Percentiles rank a stretch among this genome's conserved stretches.
phyloP scores from a whole-genome alignment of 2,329 filamentous ascomycete genomes.

The Aureobasidium sp. region DNA sequence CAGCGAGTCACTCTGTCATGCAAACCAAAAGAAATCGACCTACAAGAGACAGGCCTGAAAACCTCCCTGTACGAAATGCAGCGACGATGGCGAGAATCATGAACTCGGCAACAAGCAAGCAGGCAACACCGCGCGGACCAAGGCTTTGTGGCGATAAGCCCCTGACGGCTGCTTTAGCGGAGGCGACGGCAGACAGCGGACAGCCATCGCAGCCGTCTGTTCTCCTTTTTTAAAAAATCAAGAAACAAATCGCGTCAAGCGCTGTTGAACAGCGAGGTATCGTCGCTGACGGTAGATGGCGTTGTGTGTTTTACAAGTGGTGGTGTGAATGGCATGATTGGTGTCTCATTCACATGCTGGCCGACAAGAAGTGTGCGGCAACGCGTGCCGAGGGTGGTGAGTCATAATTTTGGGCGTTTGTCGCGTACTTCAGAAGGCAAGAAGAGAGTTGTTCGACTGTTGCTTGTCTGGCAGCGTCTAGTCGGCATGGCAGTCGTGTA shows the following conservation, averaged over 20 bases:
- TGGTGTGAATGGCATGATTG: background rate
- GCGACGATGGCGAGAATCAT: background rate
- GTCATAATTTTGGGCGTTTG: constrained; percentile 3
- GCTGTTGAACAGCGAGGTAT: background rate
- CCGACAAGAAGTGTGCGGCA: constrained; percentile 7
- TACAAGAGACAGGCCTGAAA: background rate
- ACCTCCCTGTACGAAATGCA: background rate
- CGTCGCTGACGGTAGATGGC: background rate
- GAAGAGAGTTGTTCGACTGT: background rate
- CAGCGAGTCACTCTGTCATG: background rate
- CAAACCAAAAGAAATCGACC: background rate
- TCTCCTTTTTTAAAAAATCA: background rate
- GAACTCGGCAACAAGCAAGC: constrained; percentile 6
- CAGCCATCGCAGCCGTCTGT: background rate
- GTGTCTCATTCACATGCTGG: constrained; percentile 9
- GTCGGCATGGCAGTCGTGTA: background rate
- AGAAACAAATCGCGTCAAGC: background rate
- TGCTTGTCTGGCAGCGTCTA: too few species aligned
- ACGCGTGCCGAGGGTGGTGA: background rate
- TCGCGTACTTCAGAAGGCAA: background rate
- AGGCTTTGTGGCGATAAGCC: constrained; percentile 4
- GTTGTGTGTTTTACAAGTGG: background rate
- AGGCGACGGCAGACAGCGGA: background rate
- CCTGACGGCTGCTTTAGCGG: constrained; percentile 6
- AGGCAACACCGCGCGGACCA: constrained; percentile 8